These are phyloP conservation scores for Terana coerulea DNA, from an alignment of 768 basidiomycete genomes.

Conservation along the genomic window DNA sequence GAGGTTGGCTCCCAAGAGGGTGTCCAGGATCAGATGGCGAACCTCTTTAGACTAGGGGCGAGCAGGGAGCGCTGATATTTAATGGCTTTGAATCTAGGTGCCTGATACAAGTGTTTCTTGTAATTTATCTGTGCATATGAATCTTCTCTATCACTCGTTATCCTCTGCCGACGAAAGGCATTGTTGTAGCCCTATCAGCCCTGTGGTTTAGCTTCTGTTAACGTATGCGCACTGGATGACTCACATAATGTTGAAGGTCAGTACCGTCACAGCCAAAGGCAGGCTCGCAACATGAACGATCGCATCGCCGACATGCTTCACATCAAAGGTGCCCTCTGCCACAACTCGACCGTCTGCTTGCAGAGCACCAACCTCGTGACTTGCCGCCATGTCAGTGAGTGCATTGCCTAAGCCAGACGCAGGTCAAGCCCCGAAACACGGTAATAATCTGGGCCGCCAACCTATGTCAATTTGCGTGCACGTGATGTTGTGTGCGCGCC, in stretches of 20 bases:
- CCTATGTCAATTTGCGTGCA: conserved; percentile 85
- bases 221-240: conserved; percentile 23
- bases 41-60: too few relatives aligned
- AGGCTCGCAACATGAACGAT: conserved; percentile 70
- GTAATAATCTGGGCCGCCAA: conserved; percentile 19
- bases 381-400: conserved; percentile 51
- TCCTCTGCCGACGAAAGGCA: conserved; percentile 47
- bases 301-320: conserved; percentile 65
- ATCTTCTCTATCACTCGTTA: background rate
- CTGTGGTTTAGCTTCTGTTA: background rate
- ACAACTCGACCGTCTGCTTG: conserved; percentile 64
- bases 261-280: conserved; percentile 64
- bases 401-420: conserved; percentile 58
- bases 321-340: conserved; percentile 66
- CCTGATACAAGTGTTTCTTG: too few relatives aligned
- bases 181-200: conserved; percentile 37
- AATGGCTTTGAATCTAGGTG: too few relatives aligned
- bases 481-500: conserved; percentile 66
- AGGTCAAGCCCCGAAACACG: background rate
- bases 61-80: too few relatives aligned
- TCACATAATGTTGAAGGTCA: conserved; percentile 73
- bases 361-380: conserved; percentile 45
- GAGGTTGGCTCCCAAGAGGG: conserved; percentile 59
- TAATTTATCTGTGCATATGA: too few relatives aligned
- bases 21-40: conserved; percentile 53